phyloP scores from a whole-genome alignment of 208 protist genomes.

The Endotrypanum monterogeii region DNA sequence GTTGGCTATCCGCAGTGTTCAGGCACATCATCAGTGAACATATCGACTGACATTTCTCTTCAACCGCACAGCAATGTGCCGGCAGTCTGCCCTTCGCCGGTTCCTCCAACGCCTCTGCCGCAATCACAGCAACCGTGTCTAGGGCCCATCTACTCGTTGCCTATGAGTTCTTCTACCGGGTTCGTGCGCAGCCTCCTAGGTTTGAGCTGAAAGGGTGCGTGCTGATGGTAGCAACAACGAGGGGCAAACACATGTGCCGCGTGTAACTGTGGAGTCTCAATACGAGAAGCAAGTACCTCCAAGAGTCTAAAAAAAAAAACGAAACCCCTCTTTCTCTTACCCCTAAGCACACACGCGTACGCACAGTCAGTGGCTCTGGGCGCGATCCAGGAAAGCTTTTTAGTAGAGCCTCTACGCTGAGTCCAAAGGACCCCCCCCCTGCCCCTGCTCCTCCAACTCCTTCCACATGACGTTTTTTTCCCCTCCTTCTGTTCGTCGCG shows the following conservation, averaged over 20 bases:
- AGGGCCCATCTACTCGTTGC: constrained; percentile 11
- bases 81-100: background rate
- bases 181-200: constrained; percentile 28
- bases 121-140: background rate
- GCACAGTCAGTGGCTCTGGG: too few species aligned
- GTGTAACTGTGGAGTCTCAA: background rate
- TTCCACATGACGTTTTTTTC: too few species aligned
- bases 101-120: background rate
- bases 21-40: background rate
- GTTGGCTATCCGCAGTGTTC: constrained; percentile 33
- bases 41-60: background rate
- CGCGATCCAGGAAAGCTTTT: too few species aligned
- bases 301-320: too few species aligned
- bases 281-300: background rate
- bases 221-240: background rate
- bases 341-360: too few species aligned
- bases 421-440: too few species aligned
- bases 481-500: too few species aligned
- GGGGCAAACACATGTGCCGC: background rate
- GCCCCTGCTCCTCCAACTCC: too few species aligned
- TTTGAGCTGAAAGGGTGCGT: constrained; percentile 8
- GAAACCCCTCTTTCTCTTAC: too few species aligned
- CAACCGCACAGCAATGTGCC: background rate
- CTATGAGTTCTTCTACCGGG: constrained; percentile 29
- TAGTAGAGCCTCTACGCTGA: too few species aligned